phyloP scores from a whole-genome alignment of 164 flowering plant species.

The Euptelea pleiosperma region DNA sequence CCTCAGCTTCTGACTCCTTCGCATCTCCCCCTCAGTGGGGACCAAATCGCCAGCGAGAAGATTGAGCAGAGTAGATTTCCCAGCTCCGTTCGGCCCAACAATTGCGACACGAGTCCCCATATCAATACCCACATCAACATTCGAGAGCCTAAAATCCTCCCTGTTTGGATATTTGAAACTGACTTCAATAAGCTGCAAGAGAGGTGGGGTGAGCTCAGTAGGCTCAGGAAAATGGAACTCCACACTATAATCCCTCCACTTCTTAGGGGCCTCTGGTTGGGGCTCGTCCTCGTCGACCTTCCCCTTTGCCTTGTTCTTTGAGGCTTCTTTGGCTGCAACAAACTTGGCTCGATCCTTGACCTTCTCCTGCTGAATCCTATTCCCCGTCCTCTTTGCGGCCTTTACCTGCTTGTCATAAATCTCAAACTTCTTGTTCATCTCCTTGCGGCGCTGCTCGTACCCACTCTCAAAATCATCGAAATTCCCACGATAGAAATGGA shows the following conservation, averaged over 20 bases:
- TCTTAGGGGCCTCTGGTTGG: conserved; percentile 34
- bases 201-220: conserved; percentile 50
- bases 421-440: too few species aligned
- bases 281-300: conserved; percentile 47
- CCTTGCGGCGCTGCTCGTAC: conserved; percentile 68
- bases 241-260: conserved; percentile 48
- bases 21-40: conserved; percentile 49
- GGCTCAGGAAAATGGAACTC: conserved; percentile 55
- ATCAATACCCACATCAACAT: conserved; percentile 53
- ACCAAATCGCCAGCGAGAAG: conserved; percentile 53
- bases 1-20: conserved; percentile 50
- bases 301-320: conserved; percentile 51
- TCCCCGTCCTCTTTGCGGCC: conserved; percentile 66
- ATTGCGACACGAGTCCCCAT: conserved; percentile 56
- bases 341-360: conserved; percentile 60
- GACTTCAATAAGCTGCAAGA: conserved; percentile 48
- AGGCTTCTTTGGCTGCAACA: conserved; percentile 54
- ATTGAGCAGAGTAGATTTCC: conserved; percentile 51
- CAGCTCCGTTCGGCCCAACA: conserved; percentile 59
- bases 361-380: conserved; percentile 54
- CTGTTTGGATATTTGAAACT: conserved; percentile 48
- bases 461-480: conserved; percentile 69
- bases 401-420: conserved; percentile 60
- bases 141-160: conserved; percentile 35
- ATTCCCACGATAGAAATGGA: conserved; percentile 62